A percentile compares a stretch with the other conserved stretches of the same genome.
Conservation (phyloP, 371 early-diverging fungal genomes). For the Mucor sp. region DNA sequence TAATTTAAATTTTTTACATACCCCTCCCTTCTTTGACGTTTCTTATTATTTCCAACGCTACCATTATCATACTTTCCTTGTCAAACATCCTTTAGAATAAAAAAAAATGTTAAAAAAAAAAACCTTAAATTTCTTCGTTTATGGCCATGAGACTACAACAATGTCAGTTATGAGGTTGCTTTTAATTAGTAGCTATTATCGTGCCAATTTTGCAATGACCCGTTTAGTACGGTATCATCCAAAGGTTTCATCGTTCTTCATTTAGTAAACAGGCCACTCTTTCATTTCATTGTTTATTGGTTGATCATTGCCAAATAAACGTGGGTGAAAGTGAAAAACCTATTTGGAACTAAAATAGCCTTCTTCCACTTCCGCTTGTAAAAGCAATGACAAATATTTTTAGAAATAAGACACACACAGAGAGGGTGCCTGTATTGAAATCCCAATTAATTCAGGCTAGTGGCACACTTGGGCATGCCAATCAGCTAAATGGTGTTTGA, state of each 20-base stretch:
- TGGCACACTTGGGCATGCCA: not conserved
- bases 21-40: not conserved
- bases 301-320: not conserved
- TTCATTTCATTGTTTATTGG: not conserved
- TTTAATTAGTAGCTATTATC: too few relatives aligned
- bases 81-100: constrained; percentile 7
- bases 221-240: not conserved
- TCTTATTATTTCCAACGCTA: not conserved
- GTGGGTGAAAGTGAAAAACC: not conserved
- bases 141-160: not conserved
- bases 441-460: not conserved
- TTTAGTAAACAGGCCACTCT: not conserved
- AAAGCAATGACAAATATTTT: constrained; percentile 1
- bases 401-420: not conserved
- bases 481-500: not conserved
- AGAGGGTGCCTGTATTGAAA: not conserved
- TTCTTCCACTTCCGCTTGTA: not conserved
- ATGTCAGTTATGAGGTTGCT: too few relatives aligned
- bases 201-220: too few relatives aligned
- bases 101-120: not conserved
- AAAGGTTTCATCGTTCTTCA: not conserved
- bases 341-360: not conserved
- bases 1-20: constrained; percentile 9
- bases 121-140: constrained; percentile 12
- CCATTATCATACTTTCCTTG: not conserved